Base-by-base conservation (phyloP, 2,329 filamentous ascomycete genomes). In the Talaromyces pinophilus region DNA sequence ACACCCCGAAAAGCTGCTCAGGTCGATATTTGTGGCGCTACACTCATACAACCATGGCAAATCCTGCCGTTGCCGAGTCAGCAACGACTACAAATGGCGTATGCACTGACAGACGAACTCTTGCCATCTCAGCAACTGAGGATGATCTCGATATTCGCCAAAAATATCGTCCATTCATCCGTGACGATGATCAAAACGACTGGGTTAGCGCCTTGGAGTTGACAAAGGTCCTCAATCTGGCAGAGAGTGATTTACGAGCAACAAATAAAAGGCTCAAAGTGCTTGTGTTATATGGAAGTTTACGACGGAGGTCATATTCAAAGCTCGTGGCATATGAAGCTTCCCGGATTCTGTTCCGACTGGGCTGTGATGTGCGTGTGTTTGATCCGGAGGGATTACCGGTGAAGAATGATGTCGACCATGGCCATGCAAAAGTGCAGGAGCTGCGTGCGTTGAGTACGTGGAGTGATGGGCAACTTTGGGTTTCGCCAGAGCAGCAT, bases 381-480 rank as follows among this genome's bases (percentile, higher is more conserved):
- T 90, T 83, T 72, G 77, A 90, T 67, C 88, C 88, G 0, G 74
- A 77, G 0, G 83, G 81, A 0, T 76, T 90, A 0, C 88, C 88
- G 0, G 79, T 88, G n/a, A 88, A 88, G 69, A 88, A 90, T 70
- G 86, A 88, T 66, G 79, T 81, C 1, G 82, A 86, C n/a, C 82
- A 85, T 65, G 73, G 72, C 3, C 87, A 90, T 69, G 77, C 81
- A 0, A 88, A 88, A 67, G 87, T 90, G 0, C 85, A 87, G 69
- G 88, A 90, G 71, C 80, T 90, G 5, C 82, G 88, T 3, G 80
- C 83, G 7, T 79, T 90, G 0, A 87, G 85, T 68, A 78, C 75
- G 11, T 91, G 88, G 88, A 88, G 85, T 63, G 87, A 90, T 70
- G 88, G 87, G 0, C 88, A 90, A 70, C 71, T 90, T 17, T 90